These are phyloP conservation scores for Choiromyces venosus DNA, from an alignment of 495 filamentous ascomycete genomes.

Conservation along the genomic window DNA sequence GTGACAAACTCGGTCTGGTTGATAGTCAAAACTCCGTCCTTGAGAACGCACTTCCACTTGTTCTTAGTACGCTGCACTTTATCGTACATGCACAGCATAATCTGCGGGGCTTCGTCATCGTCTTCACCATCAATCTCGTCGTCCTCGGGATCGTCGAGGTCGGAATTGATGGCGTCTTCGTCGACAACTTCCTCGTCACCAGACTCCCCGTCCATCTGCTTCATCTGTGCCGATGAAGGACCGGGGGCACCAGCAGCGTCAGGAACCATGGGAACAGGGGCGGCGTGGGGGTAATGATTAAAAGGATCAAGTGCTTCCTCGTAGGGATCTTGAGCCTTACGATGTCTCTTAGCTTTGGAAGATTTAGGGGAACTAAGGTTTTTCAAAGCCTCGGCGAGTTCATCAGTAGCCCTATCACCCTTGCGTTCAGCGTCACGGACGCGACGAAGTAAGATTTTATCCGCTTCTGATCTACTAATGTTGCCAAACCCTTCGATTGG, in stretches of 20 bases:
- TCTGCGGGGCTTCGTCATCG: conserved; percentile 67
- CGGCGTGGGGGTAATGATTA: conserved; percentile 39
- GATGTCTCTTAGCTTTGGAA: conserved; percentile 41
- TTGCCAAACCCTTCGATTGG: conserved; percentile 46
- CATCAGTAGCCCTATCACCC: conserved; percentile 36
- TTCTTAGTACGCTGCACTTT: conserved; percentile 99
- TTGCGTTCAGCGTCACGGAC: conserved; percentile 37
- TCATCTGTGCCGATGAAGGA: conserved; percentile 6
- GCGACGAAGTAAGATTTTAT: conserved; percentile 36
- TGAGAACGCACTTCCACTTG: conserved; percentile 99
- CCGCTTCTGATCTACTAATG: conserved; percentile 38
- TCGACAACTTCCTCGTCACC: conserved; percentile 69
- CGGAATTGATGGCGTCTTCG: conserved; percentile 97
- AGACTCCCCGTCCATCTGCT: conserved; percentile 59
- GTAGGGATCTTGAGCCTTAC: conserved; percentile 33
- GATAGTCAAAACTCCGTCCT: conserved; percentile 90
- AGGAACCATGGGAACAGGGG: conserved; percentile 6
- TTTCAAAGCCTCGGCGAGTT: conserved; percentile 34
- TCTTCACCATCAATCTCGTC: conserved; percentile 71
- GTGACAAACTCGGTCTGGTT: conserved; percentile 73
- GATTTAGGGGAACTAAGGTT: conserved; percentile 43
- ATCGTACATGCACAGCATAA: conserved; percentile 98
- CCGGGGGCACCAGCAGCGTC: background rate
- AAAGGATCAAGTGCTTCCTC: conserved; percentile 37
- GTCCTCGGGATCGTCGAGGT: conserved; percentile 92